Conservation (phyloP, 306 rosid species). For the Prunus davidiana region DNA sequence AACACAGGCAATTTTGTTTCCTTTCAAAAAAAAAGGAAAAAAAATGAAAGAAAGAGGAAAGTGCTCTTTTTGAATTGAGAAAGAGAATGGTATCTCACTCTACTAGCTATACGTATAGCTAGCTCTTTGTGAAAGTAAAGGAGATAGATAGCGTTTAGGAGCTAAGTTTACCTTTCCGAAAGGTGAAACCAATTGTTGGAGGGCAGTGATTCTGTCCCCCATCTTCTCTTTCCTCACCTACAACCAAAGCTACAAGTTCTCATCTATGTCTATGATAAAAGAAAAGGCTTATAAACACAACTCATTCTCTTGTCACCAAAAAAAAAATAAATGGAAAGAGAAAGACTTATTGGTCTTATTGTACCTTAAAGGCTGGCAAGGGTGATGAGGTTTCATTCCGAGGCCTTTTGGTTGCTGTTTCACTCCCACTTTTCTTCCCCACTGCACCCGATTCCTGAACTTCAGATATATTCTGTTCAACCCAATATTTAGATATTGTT, state of each 20-base stretch:
- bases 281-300: neutral
- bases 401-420: slow-evolving; percentile 73
- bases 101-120: neutral
- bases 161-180: slow-evolving; percentile 85
- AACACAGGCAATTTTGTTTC: neutral
- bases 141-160: slow-evolving; percentile 22
- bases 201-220: slow-evolving; percentile 99
- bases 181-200: slow-evolving; percentile 99
- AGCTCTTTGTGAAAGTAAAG: slow-evolving; percentile 29
- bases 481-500: neutral
- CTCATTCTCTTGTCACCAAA: slow-evolving; percentile 6
- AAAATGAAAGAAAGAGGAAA: neutral
- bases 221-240: slow-evolving; percentile 99
- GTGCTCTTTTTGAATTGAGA: slow-evolving; percentile 20
- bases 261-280: slow-evolving; percentile 27
- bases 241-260: slow-evolving; percentile 30
- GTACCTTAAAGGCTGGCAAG: slow-evolving; percentile 99
- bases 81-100: slow-evolving; percentile 32
- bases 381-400: slow-evolving; percentile 81
- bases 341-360: slow-evolving; percentile 14
- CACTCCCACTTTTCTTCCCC: slow-evolving; percentile 78
- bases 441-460: slow-evolving; percentile 52
- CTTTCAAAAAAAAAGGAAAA: neutral
- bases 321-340: neutral
- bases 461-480: slow-evolving; percentile 73